Evolutionary conservation across 2,329 filamentous ascomycete genomes (phyloP), one percentile per base, ranked within the genome.

Genomic region (Trichoderma breve): DNA sequence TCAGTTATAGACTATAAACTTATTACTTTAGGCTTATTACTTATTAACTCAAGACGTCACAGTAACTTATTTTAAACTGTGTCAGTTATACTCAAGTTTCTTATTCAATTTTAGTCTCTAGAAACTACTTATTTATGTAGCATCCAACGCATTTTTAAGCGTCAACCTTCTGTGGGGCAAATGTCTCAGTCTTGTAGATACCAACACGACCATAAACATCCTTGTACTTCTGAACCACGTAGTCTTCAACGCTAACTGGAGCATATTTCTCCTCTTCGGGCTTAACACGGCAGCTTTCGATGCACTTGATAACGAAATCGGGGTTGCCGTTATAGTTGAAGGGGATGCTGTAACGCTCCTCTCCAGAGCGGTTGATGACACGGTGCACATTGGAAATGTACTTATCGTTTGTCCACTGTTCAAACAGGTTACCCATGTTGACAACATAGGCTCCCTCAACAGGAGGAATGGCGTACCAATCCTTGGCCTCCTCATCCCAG

Each of bases 201-300:
- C 70, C 70, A 55, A 53, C 64, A 8, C 70, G 53, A 18, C 32
- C 51, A 57, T 72, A 72, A 15, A 63, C 64, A 53, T 39, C 36
- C 36, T 39, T 39, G 15, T 39, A 39, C 36, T 39, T 39, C 36
- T 39, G 36, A 39, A 39, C 36, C 15, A 73, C 57, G 21, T 65
- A 71, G 36, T 73, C 61, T 34, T 70, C 71, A 6, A 73, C 71
- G n/a, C 32, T 67, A 21, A 73, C 68, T 7, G 71, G 71, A 24
- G 67, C 67, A 58, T 73, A 73, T n/a, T 71, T 73, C 60, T 70
- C 67, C 4, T 71, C 61, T 14, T 71, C 57, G 5, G 58, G 21
- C 32, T 70, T 66, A 43, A 28, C 61, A 24, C 67, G 67, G 61
- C 61, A 71, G 21, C 32, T 71, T 32, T 70, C 61, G 51, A 73